phyloP scores from a whole-genome alignment of 2,329 filamentous ascomycete species.

The Hypoxylon sp. region DNA sequence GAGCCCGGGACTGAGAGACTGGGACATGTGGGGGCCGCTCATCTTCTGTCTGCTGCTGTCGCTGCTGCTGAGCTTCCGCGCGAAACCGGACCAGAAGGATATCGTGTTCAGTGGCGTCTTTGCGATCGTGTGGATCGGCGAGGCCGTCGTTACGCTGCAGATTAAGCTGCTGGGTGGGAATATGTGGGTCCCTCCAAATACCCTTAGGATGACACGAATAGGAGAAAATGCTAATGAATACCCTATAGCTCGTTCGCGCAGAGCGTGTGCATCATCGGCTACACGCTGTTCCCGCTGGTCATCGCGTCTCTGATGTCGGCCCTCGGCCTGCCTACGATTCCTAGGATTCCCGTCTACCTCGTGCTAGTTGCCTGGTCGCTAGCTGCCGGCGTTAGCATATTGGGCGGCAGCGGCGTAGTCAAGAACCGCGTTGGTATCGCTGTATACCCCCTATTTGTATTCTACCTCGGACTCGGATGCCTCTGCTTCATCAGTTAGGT shows the following conservation, averaged over 20 bases:
- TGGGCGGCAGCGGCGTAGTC: slow-evolving; percentile 94
- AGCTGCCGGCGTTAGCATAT: slow-evolving; percentile 93
- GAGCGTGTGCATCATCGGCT: slow-evolving; percentile 97
- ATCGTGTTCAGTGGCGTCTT: slow-evolving; percentile 96
- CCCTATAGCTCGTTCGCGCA: slow-evolving; percentile 89
- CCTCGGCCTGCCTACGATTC: slow-evolving; percentile 80
- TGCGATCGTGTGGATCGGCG: slow-evolving; percentile 95
- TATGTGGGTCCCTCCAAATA: slow-evolving; percentile 80
- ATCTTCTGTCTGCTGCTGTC: slow-evolving; percentile 93
- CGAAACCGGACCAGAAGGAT: slow-evolving; percentile 82
- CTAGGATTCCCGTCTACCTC: slow-evolving; percentile 89
- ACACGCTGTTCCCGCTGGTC: slow-evolving; percentile 96
- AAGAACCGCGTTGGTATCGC: slow-evolving; percentile 94
- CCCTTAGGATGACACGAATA: too few relatives aligned
- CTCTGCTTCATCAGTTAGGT: slow-evolving; percentile 96
- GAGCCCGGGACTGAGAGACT: slow-evolving; percentile 91
- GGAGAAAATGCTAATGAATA: slow-evolving; percentile 40
- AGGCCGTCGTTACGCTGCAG: slow-evolving; percentile 96
- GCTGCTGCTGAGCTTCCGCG: slow-evolving; percentile 86
- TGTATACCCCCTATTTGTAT: slow-evolving; percentile 94
- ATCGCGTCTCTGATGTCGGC: slow-evolving; percentile 92
- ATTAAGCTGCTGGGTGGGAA: slow-evolving; percentile 96
- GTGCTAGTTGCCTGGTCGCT: slow-evolving; percentile 92
- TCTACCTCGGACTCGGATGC: slow-evolving; percentile 92
- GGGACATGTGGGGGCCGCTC: slow-evolving; percentile 97